Base-by-base conservation (phyloP, 805 yeast species). In the Maudiozyma serrabonitensis region DNA sequence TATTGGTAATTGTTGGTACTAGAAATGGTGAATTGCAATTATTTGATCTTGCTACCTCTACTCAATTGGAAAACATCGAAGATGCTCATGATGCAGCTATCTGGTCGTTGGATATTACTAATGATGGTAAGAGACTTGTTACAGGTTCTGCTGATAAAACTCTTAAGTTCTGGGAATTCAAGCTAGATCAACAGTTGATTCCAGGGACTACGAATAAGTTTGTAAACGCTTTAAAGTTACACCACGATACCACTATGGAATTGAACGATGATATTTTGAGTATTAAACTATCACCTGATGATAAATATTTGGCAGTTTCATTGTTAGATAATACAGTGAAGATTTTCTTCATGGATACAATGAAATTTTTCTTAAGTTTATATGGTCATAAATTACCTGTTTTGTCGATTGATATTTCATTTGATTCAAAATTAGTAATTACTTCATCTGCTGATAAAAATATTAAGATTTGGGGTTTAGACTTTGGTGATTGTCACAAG, bases 321-420 rank as follows among this genome's bases (percentile, higher is more conserved):
- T 71, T 93, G 49, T 73, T 91, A 56, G 96, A 93, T 65, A 89
- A 84, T 64, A 93, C 96, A n/a, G 96, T 93, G 43, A 95, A 93
- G 68, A 93, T 93, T 18, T 88, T 93, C 60, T 91, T 84, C 64
- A 73, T 82, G 47, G 98, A 91, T 62, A 74, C 95, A 13, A 74
- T 90, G 64, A 93, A 91, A 69, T 84, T 93, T 61, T 93, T 77
- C 69, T 73, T 93, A 55, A 87, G 91, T 60, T 73, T 93, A 52
- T 93, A 93, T 61, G 99, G 99, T 39, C 99, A 93, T 68, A 93
- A 91, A 64, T 75, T 93, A 53, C 99, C 99, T 0, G 99, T 93
- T 2, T 73, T 93, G 48, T 84, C 96, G 2, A 79, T 93, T 56
- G 99, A 93, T 64, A 89, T 93, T 42, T 87, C 98, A 1, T 74